A percentile compares a stretch with the other conserved stretches of the same genome.
Conservation (phyloP, 73 alveolate species). For the Symbiodinium pilosum region DNA sequence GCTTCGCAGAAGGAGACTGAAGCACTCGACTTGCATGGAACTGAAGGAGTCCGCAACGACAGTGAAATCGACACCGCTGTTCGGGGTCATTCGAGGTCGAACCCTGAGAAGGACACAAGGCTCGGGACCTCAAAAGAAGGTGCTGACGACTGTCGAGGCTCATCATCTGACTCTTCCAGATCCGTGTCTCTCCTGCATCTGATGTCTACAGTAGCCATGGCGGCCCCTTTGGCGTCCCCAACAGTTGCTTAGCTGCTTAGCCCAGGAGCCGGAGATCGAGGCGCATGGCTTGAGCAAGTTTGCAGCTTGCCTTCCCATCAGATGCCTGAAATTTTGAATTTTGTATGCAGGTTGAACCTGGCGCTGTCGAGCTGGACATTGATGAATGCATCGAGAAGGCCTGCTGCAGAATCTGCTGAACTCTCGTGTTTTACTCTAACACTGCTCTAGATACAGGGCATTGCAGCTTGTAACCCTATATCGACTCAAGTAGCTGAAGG, state of each 20-base stretch:
- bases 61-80: not conserved
- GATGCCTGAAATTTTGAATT: not conserved
- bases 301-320: not conserved
- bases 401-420: not conserved
- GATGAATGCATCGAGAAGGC: not conserved
- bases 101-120: not conserved
- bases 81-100: not conserved
- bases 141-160: not conserved
- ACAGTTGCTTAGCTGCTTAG: too few relatives aligned
- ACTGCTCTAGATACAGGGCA: too few relatives aligned
- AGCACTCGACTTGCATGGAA: too few relatives aligned
- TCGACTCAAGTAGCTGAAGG: not conserved
- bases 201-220: not conserved
- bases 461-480: not conserved
- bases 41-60: not conserved
- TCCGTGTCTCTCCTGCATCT: not conserved
- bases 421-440: too few relatives aligned
- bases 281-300: not conserved
- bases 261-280: slow-evolving; percentile 8
- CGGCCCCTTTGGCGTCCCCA: too few relatives aligned
- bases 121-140: not conserved
- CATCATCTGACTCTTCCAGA: not conserved
- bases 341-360: not conserved
- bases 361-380: not conserved
- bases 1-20: too few relatives aligned